A percentile compares a stretch with the other conserved stretches of the same genome.
phyloP scores from a whole-genome alignment of 2,329 filamentous ascomycete genomes.

The Conoideocrella luteorostrata region DNA sequence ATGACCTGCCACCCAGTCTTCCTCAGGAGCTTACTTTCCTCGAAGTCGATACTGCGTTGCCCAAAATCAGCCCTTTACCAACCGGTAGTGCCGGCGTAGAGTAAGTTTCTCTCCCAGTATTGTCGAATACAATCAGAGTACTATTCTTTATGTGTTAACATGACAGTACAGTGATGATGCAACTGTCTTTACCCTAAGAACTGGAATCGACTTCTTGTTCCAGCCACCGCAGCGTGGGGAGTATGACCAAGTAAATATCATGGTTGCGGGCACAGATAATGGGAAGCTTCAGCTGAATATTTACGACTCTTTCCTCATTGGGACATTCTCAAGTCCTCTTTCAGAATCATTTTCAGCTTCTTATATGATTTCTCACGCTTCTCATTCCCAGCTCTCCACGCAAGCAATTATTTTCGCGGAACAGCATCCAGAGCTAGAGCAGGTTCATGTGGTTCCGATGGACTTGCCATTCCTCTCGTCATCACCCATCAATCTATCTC shows the following conservation, averaged over 20 bases:
- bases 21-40: conserved; percentile 67
- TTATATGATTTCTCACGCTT: conserved; percentile 54
- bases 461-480: conserved; percentile 78
- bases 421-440: conserved; percentile 23
- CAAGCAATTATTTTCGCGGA: conserved; percentile 61
- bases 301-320: conserved; percentile 79
- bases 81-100: conserved; percentile 52
- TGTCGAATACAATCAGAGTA: neutral
- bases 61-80: conserved; percentile 68
- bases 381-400: conserved; percentile 67
- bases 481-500: conserved; percentile 71
- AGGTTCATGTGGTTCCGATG: conserved; percentile 60
- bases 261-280: conserved; percentile 66
- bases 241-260: conserved; percentile 70
- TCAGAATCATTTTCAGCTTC: conserved; percentile 19
- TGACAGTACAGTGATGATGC: conserved; percentile 41
- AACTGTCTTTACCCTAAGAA: conserved; percentile 61
- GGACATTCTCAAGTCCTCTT: conserved; percentile 50
- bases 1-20: conserved; percentile 41
- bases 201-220: conserved; percentile 65
- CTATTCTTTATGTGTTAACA: conserved; percentile 9
- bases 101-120: conserved; percentile 35
- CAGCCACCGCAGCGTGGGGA: conserved; percentile 55
- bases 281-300: conserved; percentile 72
- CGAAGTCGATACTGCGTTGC: conserved; percentile 69